phyloP scores from a whole-genome alignment of 2,329 filamentous ascomycete species.

The Scedosporium aurantiacum region DNA sequence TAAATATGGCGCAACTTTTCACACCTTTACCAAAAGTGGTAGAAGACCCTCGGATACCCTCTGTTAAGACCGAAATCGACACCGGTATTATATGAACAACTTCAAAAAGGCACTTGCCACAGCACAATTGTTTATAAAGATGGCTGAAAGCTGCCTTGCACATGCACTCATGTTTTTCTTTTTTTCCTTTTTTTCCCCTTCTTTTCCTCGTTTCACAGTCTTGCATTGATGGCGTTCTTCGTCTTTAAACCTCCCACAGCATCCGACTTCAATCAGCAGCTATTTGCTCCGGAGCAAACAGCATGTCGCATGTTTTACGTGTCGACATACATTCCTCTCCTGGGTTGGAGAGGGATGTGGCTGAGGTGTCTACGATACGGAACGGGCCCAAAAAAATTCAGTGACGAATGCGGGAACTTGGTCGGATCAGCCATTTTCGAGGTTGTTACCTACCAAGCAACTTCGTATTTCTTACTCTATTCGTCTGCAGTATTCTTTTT shows the following conservation, averaged over 20 bases:
- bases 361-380: neutral
- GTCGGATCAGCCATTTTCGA: neutral
- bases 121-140: neutral
- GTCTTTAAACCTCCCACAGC: neutral
- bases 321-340: neutral
- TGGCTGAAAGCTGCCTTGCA: neutral
- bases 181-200: slow-evolving; percentile 10
- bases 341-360: neutral
- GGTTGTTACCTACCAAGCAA: neutral
- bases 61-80: slow-evolving; percentile 28
- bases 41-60: slow-evolving; percentile 29
- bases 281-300: neutral
- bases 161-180: slow-evolving; percentile 17
- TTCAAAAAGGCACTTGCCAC: neutral
- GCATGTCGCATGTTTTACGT: neutral
- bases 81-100: slow-evolving; percentile 5
- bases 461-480: neutral
- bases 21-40: slow-evolving; percentile 42
- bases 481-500: slow-evolving; percentile 11
- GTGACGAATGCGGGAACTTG: neutral
- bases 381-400: neutral
- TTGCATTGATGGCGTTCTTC: slow-evolving; percentile 5
- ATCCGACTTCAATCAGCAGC: neutral
- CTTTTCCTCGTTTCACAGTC: slow-evolving; percentile 2
- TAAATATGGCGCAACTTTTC: slow-evolving; percentile 64